Evolutionary conservation across 768 basidiomycete species (phyloP).

Genomic region (Suillus clintonianus): DNA sequence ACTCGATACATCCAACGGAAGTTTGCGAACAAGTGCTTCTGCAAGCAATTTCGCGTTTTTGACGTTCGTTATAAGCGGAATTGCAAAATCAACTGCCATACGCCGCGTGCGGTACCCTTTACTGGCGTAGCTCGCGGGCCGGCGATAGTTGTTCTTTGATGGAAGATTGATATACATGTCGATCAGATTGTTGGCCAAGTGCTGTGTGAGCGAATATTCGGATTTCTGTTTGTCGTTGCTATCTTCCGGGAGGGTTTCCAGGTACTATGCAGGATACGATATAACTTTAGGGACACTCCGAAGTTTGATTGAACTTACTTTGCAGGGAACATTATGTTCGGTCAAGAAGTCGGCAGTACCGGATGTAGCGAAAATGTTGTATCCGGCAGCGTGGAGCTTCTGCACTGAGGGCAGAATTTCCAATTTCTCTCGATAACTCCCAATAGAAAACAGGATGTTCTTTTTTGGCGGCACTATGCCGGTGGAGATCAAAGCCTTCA

Average conservation of each 20-base stretch:
- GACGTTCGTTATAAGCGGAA: constrained; percentile 97
- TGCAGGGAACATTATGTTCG: constrained; percentile 96
- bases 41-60: constrained; percentile 97
- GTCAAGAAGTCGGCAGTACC: constrained; percentile 98
- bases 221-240: constrained; percentile 84
- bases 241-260: constrained; percentile 82
- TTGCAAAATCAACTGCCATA: constrained; percentile 98
- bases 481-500: constrained; percentile 96
- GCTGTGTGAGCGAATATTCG: constrained; percentile 96
- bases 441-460: constrained; percentile 96
- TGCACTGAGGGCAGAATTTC: constrained; percentile 95
- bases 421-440: constrained; percentile 95
- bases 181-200: constrained; percentile 94
- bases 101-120: constrained; percentile 96
- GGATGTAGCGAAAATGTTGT: constrained; percentile 94
- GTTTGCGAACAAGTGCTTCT: constrained; percentile 86
- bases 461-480: constrained; percentile 95
- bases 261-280: constrained; percentile 54
- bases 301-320: constrained; percentile 48
- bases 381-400: constrained; percentile 91
- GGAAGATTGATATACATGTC: constrained; percentile 99
- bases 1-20: constrained; percentile 87
- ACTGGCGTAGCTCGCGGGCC: constrained; percentile 95
- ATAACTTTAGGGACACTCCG: background rate
- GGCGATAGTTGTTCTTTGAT: constrained; percentile 95